Conservation (phyloP, 2,329 filamentous ascomycete species). For the Penicillium sp. region DNA sequence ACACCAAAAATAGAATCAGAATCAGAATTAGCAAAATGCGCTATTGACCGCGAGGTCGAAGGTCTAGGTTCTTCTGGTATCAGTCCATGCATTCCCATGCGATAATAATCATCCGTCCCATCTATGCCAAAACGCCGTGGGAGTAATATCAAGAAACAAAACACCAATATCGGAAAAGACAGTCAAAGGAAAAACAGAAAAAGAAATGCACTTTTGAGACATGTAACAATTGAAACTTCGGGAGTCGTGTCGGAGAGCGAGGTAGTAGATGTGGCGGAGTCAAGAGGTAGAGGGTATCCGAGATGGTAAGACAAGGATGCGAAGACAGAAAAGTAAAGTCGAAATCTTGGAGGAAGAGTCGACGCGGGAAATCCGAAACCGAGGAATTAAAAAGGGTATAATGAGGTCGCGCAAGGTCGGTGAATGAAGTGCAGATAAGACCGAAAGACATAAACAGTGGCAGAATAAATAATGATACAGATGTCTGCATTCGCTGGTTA, state of each 20-base stretch:
- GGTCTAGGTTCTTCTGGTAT: constrained; percentile 39
- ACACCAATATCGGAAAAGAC: constrained; percentile 2
- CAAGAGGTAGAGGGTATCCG: constrained; percentile 10
- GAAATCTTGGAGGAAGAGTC: constrained; percentile 12
- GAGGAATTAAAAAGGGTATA: constrained; percentile 31
- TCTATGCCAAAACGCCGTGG: constrained; percentile 39
- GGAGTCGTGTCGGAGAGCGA: constrained; percentile 10
- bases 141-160: constrained; percentile 17
- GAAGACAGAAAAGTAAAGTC: constrained; percentile 11
- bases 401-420: constrained; percentile 19
- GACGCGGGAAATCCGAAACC: constrained; percentile 26
- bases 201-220: constrained; percentile 24
- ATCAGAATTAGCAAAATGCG: constrained; percentile 16
- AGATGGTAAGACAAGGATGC: constrained; percentile 12
- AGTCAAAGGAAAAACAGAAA: constrained; percentile 15
- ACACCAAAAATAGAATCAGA: constrained; percentile 13
- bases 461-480: constrained; percentile 30
- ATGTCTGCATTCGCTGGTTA: constrained; percentile 22
- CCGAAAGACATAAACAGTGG: constrained; percentile 12
- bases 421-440: constrained; percentile 17
- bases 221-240: constrained; percentile 8
- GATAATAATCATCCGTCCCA: constrained; percentile 26
- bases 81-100: constrained; percentile 35
- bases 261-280: constrained; percentile 3
- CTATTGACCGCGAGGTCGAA: constrained; percentile 37